Base-by-base conservation (phyloP, 306 rosid genomes). In the Sicyos edulis region DNA sequence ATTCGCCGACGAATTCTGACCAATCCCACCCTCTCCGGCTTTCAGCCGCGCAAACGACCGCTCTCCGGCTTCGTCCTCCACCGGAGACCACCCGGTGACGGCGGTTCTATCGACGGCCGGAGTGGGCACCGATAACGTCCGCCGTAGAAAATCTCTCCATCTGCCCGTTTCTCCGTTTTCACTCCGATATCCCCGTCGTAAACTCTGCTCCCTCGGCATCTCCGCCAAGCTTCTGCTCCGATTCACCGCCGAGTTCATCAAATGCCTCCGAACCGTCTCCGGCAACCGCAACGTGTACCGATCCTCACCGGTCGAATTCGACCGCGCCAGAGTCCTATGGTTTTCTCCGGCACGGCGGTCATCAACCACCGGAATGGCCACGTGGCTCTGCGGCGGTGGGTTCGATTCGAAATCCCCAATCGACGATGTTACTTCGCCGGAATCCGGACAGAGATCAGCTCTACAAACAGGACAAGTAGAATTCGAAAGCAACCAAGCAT, bases 281-380 rank as follows among this genome's bases (percentile, higher is more conserved):
- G 97, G 95, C 20, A 88, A 75, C 58, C 87, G 78, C 24, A 93
- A 61, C 2, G 99, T 91, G 58, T 83, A 93, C 72, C 90, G 76
- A 73, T 93, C 97, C 1, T 50, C 86, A 7, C 96, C 95, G 10
- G 91, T 90, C 4, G 96, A 88, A 70, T 76, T 81, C 7, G 91
- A 90, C 45, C 88, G 82, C 0, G 44, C 60, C 34, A 74, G 81
- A 0, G 82, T 81, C 16, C 77, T 24, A 6, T 22, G 71, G 20
- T 21, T 49, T 2, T 75, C 82, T 20, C 14, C 17, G 6, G 37
- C 74, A 21, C 34, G 42, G 29, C 26, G 51, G 52, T 80, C 65
- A 2, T 65, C 77, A 3, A 49, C 58, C 0, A 70, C 64, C 8
- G 13, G 77, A 37, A 37, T 37, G 4, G 7, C 5, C 42, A 37